phyloP scores from a whole-genome alignment of 306 rosid species.

The Lupinus albus region DNA sequence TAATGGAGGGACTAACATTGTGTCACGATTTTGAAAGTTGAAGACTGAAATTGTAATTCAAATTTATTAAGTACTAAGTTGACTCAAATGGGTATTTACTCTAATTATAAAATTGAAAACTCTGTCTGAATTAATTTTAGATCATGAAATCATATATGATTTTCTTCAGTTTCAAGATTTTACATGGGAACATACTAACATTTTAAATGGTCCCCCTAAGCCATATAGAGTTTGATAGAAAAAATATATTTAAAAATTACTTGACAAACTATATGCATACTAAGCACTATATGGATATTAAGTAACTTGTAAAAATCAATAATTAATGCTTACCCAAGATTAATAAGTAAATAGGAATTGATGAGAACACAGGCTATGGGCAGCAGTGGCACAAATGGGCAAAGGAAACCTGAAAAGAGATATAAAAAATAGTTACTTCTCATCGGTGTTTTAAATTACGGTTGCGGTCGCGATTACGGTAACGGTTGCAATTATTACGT shows the following conservation, averaged over 20 bases:
- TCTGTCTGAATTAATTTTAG: not conserved
- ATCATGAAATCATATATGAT: conserved; percentile 13
- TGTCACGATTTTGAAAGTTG: no score
- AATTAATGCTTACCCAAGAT: conserved; percentile 70
- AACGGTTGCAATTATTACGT: no score
- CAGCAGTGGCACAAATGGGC: conserved; percentile 89
- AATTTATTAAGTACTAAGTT: no score
- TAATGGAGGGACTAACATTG: no score
- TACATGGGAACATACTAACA: not conserved
- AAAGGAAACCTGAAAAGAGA: conserved; percentile 70
- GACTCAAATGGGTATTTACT: no score
- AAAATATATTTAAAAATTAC: not conserved
- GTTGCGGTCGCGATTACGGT: no score
- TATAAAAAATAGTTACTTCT: no score
- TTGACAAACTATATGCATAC: conserved; percentile 8
- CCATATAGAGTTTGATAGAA: conserved; percentile 7
- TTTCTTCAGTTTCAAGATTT: conserved; percentile 3
- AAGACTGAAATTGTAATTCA: no score
- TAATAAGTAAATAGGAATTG: conserved; percentile 74
- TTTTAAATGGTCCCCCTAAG: not conserved
- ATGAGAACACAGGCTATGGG: conserved; percentile 78
- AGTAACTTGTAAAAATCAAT: conserved; percentile 5
- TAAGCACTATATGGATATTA: not conserved
- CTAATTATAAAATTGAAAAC: no score
- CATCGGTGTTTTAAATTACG: no score